Evolutionary conservation across 2,329 filamentous ascomycete genomes (phyloP).

Genomic region (Fusarium proliferatum): DNA sequence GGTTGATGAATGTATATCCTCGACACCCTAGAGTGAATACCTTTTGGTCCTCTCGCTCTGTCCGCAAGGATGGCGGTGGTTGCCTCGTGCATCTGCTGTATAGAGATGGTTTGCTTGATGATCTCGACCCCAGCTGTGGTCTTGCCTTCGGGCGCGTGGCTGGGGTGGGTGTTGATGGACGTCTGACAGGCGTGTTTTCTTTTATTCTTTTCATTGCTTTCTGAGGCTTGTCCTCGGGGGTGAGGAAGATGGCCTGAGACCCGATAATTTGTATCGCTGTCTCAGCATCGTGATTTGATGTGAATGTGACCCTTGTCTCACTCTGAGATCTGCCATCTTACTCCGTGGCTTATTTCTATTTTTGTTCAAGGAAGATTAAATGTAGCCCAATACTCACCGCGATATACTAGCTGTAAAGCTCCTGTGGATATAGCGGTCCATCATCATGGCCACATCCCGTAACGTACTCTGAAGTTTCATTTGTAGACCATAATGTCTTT

Average conservation of each 20-base stretch:
- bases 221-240: constrained; percentile 57
- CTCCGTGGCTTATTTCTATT: constrained; percentile 83
- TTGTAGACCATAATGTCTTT: background rate
- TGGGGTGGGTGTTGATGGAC: constrained; percentile 86
- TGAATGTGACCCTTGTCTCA: constrained; percentile 71
- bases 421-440: constrained; percentile 76
- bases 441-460: constrained; percentile 68
- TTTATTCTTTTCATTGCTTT: constrained; percentile 66
- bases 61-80: constrained; percentile 66
- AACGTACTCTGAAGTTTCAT: too few species aligned
- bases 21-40: constrained; percentile 63
- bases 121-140: constrained; percentile 83
- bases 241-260: constrained; percentile 59
- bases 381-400: constrained; percentile 74
- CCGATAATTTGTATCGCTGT: background rate
- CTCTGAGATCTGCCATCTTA: constrained; percentile 78
- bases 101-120: constrained; percentile 85
- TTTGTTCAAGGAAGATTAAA: constrained; percentile 71
- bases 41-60: constrained; percentile 40
- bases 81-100: constrained; percentile 62
- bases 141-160: constrained; percentile 80
- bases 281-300: background rate
- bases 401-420: constrained; percentile 60
- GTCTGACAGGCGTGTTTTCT: constrained; percentile 79
- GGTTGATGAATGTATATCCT: constrained; percentile 71